Conservation (phyloP, 2,329 filamentous ascomycete genomes). For the Trichoderma endophyticum region DNA sequence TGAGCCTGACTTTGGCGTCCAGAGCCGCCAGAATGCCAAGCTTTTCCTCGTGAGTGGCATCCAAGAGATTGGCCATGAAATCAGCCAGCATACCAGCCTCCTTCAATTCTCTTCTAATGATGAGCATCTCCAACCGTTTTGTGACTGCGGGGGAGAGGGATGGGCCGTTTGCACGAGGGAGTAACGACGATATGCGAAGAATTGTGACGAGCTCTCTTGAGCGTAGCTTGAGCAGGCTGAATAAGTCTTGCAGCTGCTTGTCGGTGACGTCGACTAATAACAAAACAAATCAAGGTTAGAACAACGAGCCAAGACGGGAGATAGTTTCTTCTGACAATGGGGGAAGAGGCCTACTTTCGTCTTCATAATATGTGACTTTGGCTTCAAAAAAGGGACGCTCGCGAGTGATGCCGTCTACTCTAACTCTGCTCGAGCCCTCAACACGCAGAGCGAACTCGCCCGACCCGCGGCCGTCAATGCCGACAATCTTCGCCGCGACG, state of each 20-base stretch:
- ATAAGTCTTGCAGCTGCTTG: slow-evolving; percentile 64
- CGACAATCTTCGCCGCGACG: slow-evolving; percentile 74
- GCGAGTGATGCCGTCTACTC: slow-evolving; percentile 61
- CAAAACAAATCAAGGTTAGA: slow-evolving; percentile 12
- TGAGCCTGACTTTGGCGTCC: slow-evolving; percentile 72
- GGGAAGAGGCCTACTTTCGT: slow-evolving; percentile 53
- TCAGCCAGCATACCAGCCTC: slow-evolving; percentile 87
- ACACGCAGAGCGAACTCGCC: slow-evolving; percentile 81
- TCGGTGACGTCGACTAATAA: slow-evolving; percentile 42
- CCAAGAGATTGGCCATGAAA: slow-evolving; percentile 93
- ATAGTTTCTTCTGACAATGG: no score
- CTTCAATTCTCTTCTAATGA: slow-evolving; percentile 73
- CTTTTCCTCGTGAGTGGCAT: slow-evolving; percentile 87
- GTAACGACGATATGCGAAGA: slow-evolving; percentile 78
- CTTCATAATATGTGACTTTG: slow-evolving; percentile 67
- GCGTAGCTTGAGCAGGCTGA: slow-evolving; percentile 76
- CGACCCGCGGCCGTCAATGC: slow-evolving; percentile 70
- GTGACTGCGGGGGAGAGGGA: slow-evolving; percentile 80
- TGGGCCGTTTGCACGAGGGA: slow-evolving; percentile 65
- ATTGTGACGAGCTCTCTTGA: slow-evolving; percentile 84
- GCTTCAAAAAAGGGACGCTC: slow-evolving; percentile 86
- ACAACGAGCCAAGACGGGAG: not conserved
- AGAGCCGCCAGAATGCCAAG: slow-evolving; percentile 79
- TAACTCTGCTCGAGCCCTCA: slow-evolving; percentile 76
- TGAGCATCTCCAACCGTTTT: slow-evolving; percentile 81